Evolutionary conservation across 176 grass and related monocot genomes (phyloP), one percentile per base, ranked within the genome.

Genomic region (Zoysia japonica): DNA sequence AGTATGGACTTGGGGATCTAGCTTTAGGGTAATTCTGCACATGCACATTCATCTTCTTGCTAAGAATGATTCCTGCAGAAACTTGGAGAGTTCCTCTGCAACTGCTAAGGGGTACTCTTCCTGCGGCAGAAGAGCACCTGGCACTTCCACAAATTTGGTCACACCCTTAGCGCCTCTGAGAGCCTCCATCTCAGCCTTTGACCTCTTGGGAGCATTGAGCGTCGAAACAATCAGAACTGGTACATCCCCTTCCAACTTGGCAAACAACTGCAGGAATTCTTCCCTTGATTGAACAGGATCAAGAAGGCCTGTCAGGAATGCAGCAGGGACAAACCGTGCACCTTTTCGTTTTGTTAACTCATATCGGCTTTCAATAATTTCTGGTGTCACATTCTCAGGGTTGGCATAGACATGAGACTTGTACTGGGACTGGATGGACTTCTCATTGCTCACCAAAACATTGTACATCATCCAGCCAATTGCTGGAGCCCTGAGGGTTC

Each of bases 391-490:
- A 45, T 95, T 93, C 66, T 93, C 85, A 39, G 96, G 86, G 74
- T 96, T 89, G 64, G 92, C 90, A 5, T 95, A 99, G n/a, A 99
- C 96, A 48, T 99, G 92, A 55, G 96, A 99, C 48, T 89, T 93
- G 84, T 96, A 99, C 63, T 99, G 96, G 2, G 96, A 99, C 84
- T 93, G 67, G 50, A 99, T 99, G 16, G 92, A 89, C 83, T 95
- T 95, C 72, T 99, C 86, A 19, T 99, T 99, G 92, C 96, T 93
- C 67, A 95, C 92, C 37, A 93, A 90, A 83, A 91, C 68, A 57
- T 99, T 99, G 84, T 95, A 99, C 92, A 96, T 93, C 90, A 99
- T 91, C 92, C 88, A 89, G 66, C 92, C 92, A 13, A 96, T 70
- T 3, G 90, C 96, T 37, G 96, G 92, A 11, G 90, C 90, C 48